Evolutionary conservation across 2,329 filamentous ascomycete genomes (phyloP), one percentile per base, ranked within the genome.

Genomic region (Alternaria tenuissima): DNA sequence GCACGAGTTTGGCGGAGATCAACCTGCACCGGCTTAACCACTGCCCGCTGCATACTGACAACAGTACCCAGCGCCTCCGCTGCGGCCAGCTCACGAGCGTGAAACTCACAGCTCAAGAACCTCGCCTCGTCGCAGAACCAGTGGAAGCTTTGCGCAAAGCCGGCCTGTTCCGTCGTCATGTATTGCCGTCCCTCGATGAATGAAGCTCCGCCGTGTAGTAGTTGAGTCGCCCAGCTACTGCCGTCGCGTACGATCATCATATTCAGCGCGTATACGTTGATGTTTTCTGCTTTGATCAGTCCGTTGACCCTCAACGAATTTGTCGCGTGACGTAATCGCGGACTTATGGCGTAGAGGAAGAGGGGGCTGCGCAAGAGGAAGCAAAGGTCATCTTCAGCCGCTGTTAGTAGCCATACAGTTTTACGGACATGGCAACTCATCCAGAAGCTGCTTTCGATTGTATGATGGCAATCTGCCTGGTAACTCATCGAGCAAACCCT

Each of bases 71-170:
- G 9, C 14, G 38, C 44, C 5, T 30, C 42, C 30, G 26, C 36
- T 22, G 51, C 46, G 3, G 49, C 36, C 28, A 51, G 24, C 8
- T 66, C 63, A 7, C 63, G 51, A 34, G 61, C 56, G 32, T 46
- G 46, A 8, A 51, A 66, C 39, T 66, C 63, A 16, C 22, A 58
- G 3, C 53, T 44, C 18, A 62, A 43, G 14, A 59, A 64, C 1
- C 9, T 30, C n/a, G 38, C 63, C 38, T 66, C 63, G 14, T 66
- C 62, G 47, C 59, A 60, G 38, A 66, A 62, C 56, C 56, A 66
- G 0, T 48, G 22, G 43, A 66, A 66, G 22, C 62, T 64, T 18
- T 32, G 54, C 2, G 43, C 9, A 16, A 59, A 61, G 5, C 52
- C 48, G 1, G 22, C n/a, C 7, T 64, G 52, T 24, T 49, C 22